Evolutionary conservation across 345 rosid species (phyloP), one percentile per base, ranked within the genome.

Genomic region (Bruguiera gymnorhiza): DNA sequence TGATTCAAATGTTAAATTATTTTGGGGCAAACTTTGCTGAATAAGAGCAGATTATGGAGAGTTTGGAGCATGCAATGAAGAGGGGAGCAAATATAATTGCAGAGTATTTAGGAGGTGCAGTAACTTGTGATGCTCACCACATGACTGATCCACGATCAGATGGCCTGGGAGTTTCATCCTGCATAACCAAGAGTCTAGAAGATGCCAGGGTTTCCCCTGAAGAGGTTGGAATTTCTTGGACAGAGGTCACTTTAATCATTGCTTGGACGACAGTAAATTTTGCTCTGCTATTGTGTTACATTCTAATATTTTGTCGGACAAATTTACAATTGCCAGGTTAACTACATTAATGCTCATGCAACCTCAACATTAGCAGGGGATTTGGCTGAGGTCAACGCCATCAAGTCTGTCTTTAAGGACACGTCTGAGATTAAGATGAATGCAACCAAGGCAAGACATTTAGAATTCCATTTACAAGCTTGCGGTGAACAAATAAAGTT

Each of bases 341-440:
- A 88, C 73, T 86, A 89, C 50, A 65, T 85, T 3, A 89, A 89
- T 80, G 89, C 89, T 23, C 91, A 86, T 53, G 88, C 91, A 20
- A 89, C 89, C 52, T 89, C 94, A 55, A 89, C 94, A n/a, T 64
- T 81, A 20, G 89, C 88, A 0, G 94, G 89, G 39, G 94, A 89
- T 77, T 73, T 89, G 70, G 88, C 91, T 2, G 94, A 89, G 84
- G 87, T 86, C 54, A 89, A 86, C 32, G 91, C 91, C 2, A 75
- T 89, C 43, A 89, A 85, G 76, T 82, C 77, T 74, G 84, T 85
- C 63, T 85, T 86, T 6, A 86, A 83, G 73, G 79, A 89, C 86
- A 83, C 91, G 1, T 82, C 87, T 21, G 88, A 83, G 80, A 85
- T 86, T 2, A 89, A 86, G 78, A 89, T 86, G 89, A 89, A 88